Percentiles rank a stretch among this genome's conserved stretches.
Evolutionary conservation across 2,329 filamentous ascomycete species (phyloP).

Genomic region (Cercospora nicotianae): DNA sequence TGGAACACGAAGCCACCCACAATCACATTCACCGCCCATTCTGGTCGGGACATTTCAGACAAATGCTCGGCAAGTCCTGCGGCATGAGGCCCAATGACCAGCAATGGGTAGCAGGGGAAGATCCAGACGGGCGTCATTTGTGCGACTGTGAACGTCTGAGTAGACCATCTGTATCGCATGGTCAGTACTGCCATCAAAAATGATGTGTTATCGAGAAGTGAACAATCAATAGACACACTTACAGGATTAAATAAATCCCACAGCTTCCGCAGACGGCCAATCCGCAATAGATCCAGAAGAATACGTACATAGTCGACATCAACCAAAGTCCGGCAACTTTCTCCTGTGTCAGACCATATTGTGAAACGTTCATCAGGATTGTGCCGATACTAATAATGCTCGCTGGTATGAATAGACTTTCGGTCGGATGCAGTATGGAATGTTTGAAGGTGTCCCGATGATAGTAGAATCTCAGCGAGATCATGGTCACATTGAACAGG

Average conservation of each 20-base stretch:
- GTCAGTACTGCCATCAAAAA: conserved; percentile 7
- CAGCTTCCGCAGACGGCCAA: conserved; percentile 68
- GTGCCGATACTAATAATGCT: conserved; percentile 66
- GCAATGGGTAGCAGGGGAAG: conserved; percentile 78
- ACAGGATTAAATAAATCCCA: conserved; percentile 72
- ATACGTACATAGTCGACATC: conserved; percentile 57
- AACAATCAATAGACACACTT: too few relatives aligned
- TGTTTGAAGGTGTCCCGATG: conserved; percentile 69
- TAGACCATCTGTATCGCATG: conserved; percentile 56
- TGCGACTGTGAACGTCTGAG: conserved; percentile 69
- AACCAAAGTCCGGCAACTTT: conserved; percentile 58
- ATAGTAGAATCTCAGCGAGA: conserved; percentile 67
- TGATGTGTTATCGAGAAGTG: too few relatives aligned
- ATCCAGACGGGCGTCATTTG: conserved; percentile 89
- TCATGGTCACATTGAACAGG: conserved; percentile 67
- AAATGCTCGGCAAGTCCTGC: conserved; percentile 56
- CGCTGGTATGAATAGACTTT: conserved; percentile 74
- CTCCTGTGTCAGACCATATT: conserved; percentile 60
- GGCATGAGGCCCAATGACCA: conserved; percentile 74
- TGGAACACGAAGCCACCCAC: conserved; percentile 62
- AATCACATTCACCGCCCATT: conserved; percentile 55
- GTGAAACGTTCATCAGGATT: conserved; percentile 65
- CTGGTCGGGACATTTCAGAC: conserved; percentile 30
- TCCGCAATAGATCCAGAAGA: conserved; percentile 74
- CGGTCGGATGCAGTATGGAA: conserved; percentile 74